phyloP scores from a whole-genome alignment of 2,329 filamentous ascomycete genomes.

The Microdochium trichocladiopsis region DNA sequence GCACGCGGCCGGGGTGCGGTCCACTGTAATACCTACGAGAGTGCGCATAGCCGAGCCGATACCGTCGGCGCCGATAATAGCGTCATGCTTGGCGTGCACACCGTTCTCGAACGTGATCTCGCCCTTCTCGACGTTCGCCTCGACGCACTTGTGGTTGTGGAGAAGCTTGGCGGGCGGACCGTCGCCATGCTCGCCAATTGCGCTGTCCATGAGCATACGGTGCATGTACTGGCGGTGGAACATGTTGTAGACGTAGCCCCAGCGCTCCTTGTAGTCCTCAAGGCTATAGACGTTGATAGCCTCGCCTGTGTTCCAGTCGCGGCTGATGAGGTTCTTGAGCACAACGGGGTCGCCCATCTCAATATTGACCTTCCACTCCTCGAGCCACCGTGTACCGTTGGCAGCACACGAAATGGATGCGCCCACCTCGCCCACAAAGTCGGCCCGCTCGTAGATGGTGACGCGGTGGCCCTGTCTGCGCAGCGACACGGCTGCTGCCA shows the following conservation, averaged over 20 bases:
- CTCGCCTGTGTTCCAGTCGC: conserved; percentile 64
- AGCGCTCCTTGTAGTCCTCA: conserved; percentile 57
- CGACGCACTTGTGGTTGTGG: conserved; percentile 29
- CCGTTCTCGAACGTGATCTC: conserved; percentile 48
- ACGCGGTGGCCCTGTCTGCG: conserved; percentile 38
- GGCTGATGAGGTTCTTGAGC: conserved; percentile 59
- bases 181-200: conserved; percentile 19
- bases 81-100: conserved; percentile 40
- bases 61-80: conserved; percentile 58
- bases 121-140: conserved; percentile 44
- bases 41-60: conserved; percentile 57
- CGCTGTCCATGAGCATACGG: conserved; percentile 29
- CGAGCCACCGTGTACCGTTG: conserved; percentile 63
- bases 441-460: conserved; percentile 58
- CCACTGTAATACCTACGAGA: conserved; percentile 55
- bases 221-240: conserved; percentile 50
- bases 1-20: conserved; percentile 49
- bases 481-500: conserved; percentile 36
- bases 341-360: conserved; percentile 58
- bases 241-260: conserved; percentile 60
- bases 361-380: conserved; percentile 61
- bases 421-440: conserved; percentile 62
- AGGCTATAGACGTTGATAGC: conserved; percentile 57
- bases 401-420: conserved; percentile 62
- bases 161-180: conserved; percentile 22